Evolutionary conservation across 2,329 filamentous ascomycete species (phyloP).

Genomic region (Cladosporium oxysporum): DNA sequence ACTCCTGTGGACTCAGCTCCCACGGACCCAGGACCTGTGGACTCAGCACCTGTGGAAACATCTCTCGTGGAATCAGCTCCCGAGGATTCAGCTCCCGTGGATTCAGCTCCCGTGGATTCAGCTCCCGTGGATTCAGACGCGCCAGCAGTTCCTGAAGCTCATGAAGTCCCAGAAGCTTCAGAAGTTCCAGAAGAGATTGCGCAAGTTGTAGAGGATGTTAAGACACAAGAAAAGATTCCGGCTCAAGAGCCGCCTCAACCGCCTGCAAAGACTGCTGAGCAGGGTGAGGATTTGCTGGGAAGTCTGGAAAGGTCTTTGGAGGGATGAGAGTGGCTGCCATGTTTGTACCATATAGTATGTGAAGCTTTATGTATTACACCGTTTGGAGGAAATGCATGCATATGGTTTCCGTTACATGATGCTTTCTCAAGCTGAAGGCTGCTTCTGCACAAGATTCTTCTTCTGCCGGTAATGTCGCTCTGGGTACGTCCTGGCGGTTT

Average conservation of each 20-base stretch:
- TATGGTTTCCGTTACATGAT: background rate
- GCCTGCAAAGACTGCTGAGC: background rate
- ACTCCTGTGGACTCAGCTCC: background rate
- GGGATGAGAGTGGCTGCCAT: background rate
- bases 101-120: background rate
- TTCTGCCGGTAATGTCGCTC: background rate
- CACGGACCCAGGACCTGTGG: background rate
- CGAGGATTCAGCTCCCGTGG: background rate
- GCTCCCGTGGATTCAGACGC: background rate
- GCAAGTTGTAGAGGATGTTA: background rate
- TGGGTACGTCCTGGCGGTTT: background rate
- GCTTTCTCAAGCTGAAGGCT: background rate
- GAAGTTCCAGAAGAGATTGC: background rate
- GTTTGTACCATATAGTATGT: background rate
- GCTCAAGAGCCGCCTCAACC: conserved; percentile 5
- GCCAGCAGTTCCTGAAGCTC: background rate
- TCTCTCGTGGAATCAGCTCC: background rate
- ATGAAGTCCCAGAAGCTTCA: background rate
- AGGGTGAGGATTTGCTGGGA: conserved; percentile 14
- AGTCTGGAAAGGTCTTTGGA: conserved; percentile 17
- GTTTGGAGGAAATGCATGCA: background rate
- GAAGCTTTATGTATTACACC: background rate
- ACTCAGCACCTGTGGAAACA: background rate
- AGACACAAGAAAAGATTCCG: background rate
- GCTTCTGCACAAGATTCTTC: background rate